phyloP scores from a whole-genome alignment of 139 green algal species.

The Chlamydomonas sp. region DNA sequence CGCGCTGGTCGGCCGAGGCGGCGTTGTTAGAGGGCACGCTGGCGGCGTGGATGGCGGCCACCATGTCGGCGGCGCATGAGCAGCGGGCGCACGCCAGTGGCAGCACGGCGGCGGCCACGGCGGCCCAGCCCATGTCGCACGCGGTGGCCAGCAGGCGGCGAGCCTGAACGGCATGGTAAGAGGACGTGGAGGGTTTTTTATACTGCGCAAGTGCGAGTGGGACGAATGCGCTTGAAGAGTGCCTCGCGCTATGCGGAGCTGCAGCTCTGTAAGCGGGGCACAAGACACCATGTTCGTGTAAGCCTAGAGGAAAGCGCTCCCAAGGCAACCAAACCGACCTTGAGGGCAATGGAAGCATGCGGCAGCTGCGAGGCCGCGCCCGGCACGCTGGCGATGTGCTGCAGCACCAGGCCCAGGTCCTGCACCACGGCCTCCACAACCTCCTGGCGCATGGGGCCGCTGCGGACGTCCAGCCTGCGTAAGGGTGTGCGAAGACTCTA shows the following conservation, averaged over 20 bases:
- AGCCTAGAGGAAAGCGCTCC: no score
- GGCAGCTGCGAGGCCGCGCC: conserved; percentile 7
- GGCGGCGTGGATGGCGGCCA: conserved; percentile 46
- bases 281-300: no score
- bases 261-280: no score
- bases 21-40: background rate
- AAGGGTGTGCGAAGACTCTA: background rate
- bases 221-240: background rate
- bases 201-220: background rate
- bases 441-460: background rate
- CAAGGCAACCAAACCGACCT: background rate
- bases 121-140: conserved; percentile 66
- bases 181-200: no score
- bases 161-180: background rate
- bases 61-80: conserved; percentile 51
- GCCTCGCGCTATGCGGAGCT: background rate
- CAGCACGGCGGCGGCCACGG: conserved; percentile 51
- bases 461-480: conserved; percentile 19
- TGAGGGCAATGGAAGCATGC: conserved; percentile 22
- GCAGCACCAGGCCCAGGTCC: conserved; percentile 61
- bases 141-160: conserved; percentile 62
- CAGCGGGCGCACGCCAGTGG: conserved; percentile 49
- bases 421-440: conserved; percentile 42
- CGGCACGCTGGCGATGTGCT: conserved; percentile 38
- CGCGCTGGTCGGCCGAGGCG: background rate